These are phyloP conservation scores for Cercospora sp. DNA, from an alignment of 2,329 filamentous ascomycete species.

Conservation along the genomic window DNA sequence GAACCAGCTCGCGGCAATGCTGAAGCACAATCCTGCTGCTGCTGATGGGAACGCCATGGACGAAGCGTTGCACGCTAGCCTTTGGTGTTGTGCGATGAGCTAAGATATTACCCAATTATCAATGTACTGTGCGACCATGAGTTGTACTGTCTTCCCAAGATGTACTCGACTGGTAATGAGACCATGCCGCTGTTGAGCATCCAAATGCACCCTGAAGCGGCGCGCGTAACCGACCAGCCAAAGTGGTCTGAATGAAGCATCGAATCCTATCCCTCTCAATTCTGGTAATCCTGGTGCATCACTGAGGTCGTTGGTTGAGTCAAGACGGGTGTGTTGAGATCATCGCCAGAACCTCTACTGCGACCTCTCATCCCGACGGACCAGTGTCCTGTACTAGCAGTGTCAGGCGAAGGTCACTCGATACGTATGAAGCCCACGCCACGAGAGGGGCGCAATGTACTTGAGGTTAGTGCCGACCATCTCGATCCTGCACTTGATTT, in stretches of 20 bases:
- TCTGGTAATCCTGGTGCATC: neutral
- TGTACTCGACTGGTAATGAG: neutral
- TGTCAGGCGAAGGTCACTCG: conserved; percentile 6
- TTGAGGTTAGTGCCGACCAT: neutral
- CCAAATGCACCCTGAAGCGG: neutral
- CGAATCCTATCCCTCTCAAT: neutral
- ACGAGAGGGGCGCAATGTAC: neutral
- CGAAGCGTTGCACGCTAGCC: neutral
- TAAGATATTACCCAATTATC: neutral
- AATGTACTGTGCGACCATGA: neutral
- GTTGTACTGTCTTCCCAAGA: neutral
- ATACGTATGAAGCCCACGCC: conserved; percentile 3
- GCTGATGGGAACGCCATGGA: neutral
- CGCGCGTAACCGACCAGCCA: neutral
- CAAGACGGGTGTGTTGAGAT: neutral
- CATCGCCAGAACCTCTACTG: neutral
- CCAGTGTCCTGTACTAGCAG: neutral
- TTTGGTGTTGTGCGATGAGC: neutral
- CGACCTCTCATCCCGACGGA: neutral
- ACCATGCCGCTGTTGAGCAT: neutral
- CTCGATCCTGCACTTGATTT: conserved; percentile 5
- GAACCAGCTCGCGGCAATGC: neutral
- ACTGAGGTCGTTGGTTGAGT: neutral
- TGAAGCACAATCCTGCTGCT: neutral
- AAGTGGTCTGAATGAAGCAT: neutral